Evolutionary conservation across 495 filamentous ascomycete species (phyloP), one percentile per base, ranked within the genome.

Genomic region (Jackrogersella multiformis): DNA sequence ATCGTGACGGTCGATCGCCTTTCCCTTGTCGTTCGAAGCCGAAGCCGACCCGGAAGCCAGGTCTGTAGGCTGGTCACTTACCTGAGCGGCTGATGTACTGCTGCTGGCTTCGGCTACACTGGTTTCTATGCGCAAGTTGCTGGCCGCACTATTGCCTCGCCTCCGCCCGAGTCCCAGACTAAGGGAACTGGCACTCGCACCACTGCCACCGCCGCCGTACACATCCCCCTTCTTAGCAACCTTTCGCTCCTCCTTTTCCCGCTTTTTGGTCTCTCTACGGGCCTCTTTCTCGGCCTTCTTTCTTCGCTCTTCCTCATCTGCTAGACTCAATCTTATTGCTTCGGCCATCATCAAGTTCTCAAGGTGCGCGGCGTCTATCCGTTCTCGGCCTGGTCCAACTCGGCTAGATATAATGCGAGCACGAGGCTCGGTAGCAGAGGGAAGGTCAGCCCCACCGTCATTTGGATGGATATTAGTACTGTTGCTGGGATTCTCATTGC

Each of bases 311-410:
- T 99, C 95, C 71, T 99, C 95, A 28, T 90, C 90, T 6, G 90
- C 93, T 23, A 98, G 80, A 49, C 92, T 96, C 45, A 97, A 77
- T 28, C 95, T 82, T 54, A 99, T 94, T 1, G 95, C 95, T 74
- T 98, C 95, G 84, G 94, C 91, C 85, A 97, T 92, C 95, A 99
- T 99, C 82, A 98, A 92, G 46, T 97, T 94, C 73, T 99, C 95
- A 9, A 98, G 79, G 69, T 97, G 94, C 5, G 70, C 73, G 16
- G 66, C 65, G 23, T 71, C 56, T 64, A 70, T 52, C 46, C 71
- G 70, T 56, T 70, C 60, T 34, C 66, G 53, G 56, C 24, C n/a
- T 2, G 38, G 23, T 16, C 58, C 72, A n/a, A 15, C 30, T 34
- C 61, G 73, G 41, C 32, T 69, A 10, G 68, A 66, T 15, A 65